Evolutionary conservation across 2,329 filamentous ascomycete species (phyloP), one percentile per base, ranked within the genome.

Genomic region (Graphilbum fragrans): DNA sequence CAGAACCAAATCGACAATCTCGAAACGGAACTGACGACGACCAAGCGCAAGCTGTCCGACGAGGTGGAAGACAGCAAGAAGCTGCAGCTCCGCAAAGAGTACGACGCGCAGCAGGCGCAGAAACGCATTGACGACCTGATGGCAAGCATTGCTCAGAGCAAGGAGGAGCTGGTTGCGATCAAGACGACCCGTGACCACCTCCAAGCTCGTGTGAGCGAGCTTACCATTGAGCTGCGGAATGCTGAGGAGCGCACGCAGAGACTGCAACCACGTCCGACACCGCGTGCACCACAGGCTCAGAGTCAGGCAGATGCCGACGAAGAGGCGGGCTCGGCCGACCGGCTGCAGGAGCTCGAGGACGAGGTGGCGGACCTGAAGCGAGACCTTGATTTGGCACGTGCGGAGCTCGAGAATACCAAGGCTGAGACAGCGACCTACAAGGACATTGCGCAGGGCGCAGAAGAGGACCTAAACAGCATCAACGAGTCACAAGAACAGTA

Each of bases 41-140:
- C 80, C 1, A 93, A 93, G 61, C 81, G 84, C 38, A 94, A 88
- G 58, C 69, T 96, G 3, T 77, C 81, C 3, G 78, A 86, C 21
- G 88, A 95, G 55, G 61, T 79, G 1, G 87, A 95, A 46, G 88
- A 94, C 49, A 76, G 71, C 49, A 93, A 88, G 67, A 90, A 93
- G 58, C 66, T 83, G 27, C 72, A 83, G 45, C 67, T 92, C 39
- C 79, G 90, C 43, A 87, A 93, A 53, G 90, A 96, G 54, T 95
- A 85, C 48, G 92, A 98, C 46, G 76, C 82, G 34, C 82, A 86
- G 49, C 86, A 96, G 57, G 80, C 75, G 39, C 86, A 94, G 58
- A 92, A 87, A 60, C 79, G 88, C 39, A 92, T 96, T 46, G 90
- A 98, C 50, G 90, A 96, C 53, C 74, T 98, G 36, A 82, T 90